Conservation (phyloP, 2,329 filamentous ascomycete genomes). For the Juglanconis juglandina region DNA sequence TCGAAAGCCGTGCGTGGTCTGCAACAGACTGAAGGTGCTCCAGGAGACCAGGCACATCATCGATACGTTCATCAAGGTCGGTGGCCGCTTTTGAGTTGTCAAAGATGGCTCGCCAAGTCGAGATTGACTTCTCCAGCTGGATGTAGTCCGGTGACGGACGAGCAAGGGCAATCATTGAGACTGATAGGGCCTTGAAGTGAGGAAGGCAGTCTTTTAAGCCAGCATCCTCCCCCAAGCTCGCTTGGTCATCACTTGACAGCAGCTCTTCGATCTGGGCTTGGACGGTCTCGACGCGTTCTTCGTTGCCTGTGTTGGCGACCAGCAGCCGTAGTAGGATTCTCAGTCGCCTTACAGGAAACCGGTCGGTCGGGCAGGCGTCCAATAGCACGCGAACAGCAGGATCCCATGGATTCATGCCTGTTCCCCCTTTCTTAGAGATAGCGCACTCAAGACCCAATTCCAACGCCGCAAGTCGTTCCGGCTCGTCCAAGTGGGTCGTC, state of each 20-base stretch:
- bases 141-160: slow-evolving; percentile 34
- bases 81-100: slow-evolving; percentile 35
- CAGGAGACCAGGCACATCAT: slow-evolving; percentile 47
- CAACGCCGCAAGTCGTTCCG: slow-evolving; percentile 54
- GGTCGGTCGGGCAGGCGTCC: slow-evolving; percentile 46
- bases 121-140: slow-evolving; percentile 34
- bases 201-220: slow-evolving; percentile 42
- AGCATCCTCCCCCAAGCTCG: slow-evolving; percentile 42
- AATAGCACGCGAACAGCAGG: slow-evolving; percentile 45
- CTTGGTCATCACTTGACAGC: slow-evolving; percentile 32
- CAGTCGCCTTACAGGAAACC: slow-evolving; percentile 50
- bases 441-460: slow-evolving; percentile 58
- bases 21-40: slow-evolving; percentile 48
- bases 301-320: slow-evolving; percentile 45
- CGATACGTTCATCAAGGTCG: slow-evolving; percentile 43
- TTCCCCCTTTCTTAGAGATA: slow-evolving; percentile 24
- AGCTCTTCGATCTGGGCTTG: slow-evolving; percentile 37
- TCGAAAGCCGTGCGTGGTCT: slow-evolving; percentile 50
- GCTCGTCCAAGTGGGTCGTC: slow-evolving; percentile 49
- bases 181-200: slow-evolving; percentile 45
- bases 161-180: slow-evolving; percentile 42
- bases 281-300: slow-evolving; percentile 37
- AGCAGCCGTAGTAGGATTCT: slow-evolving; percentile 49
- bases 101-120: slow-evolving; percentile 43
- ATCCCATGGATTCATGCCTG: slow-evolving; percentile 38